These are phyloP conservation scores for Middelhovenomyces tepae DNA, from an alignment of 805 yeast species.

Conservation along the genomic window DNA sequence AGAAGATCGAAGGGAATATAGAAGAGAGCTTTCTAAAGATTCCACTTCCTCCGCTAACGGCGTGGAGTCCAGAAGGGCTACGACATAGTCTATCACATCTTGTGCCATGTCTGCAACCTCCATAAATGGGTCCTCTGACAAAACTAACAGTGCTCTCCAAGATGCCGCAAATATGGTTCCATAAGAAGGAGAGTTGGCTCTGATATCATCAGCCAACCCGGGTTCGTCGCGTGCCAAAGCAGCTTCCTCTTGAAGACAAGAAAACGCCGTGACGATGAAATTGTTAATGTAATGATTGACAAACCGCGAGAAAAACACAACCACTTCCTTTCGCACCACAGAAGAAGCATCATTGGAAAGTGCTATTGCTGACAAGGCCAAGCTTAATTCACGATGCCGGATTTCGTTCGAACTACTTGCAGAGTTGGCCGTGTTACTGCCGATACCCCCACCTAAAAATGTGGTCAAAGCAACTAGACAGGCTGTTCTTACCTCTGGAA, in stretches of 20 bases:
- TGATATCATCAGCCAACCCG: conserved; percentile 49
- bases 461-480: conserved; percentile 64
- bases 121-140: conserved; percentile 80
- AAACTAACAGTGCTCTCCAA: conserved; percentile 75
- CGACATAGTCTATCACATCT: conserved; percentile 63
- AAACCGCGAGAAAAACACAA: conserved; percentile 66
- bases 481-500: conserved; percentile 91
- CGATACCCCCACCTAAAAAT: conserved; percentile 39
- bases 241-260: conserved; percentile 74
- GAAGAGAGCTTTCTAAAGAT: conserved; percentile 27
- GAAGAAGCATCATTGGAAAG: conserved; percentile 83
- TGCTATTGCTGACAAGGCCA: conserved; percentile 59
- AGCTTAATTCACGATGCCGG: conserved; percentile 52
- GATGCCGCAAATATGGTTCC: conserved; percentile 79
- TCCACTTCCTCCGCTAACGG: conserved; percentile 55
- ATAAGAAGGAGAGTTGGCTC: conserved; percentile 67
- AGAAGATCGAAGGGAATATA: conserved; percentile 1
- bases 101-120: conserved; percentile 71
- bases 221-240: conserved; percentile 53
- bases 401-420: conserved; percentile 28
- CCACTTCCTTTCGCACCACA: conserved; percentile 76
- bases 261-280: conserved; percentile 78
- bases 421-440: conserved; percentile 9
- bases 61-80: conserved; percentile 54
- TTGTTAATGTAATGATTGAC: conserved; percentile 61